A percentile compares a stretch with the other conserved stretches of the same genome.
Conservation (phyloP, 139 green algal species). For the Coccomyxa sp. region DNA sequence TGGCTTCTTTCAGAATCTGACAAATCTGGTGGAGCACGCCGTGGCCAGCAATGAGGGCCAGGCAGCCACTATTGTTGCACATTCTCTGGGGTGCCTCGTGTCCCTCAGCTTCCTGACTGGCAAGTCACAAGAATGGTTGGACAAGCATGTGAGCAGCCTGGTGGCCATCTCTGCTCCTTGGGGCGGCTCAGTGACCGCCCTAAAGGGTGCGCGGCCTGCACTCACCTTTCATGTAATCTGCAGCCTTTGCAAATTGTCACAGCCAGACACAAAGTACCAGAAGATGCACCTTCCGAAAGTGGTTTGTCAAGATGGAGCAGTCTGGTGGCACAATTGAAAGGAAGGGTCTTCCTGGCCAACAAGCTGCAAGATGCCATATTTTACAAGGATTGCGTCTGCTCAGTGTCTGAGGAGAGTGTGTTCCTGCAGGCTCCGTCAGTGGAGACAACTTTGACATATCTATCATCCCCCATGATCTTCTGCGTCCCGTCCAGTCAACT, state of each 20-base stretch:
- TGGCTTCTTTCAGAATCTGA: conserved; percentile 19
- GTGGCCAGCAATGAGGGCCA: conserved; percentile 22
- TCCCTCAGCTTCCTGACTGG: conserved; percentile 24
- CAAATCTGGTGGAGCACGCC: conserved; percentile 28
- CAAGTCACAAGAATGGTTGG: conserved; percentile 3
- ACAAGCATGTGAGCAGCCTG: conserved; percentile 19
- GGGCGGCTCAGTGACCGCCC: conserved; percentile 20
- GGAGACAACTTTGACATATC: conserved; percentile 35
- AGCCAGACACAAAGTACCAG: too few relatives aligned
- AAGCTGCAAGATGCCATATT: not conserved
- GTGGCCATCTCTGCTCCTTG: conserved; percentile 27
- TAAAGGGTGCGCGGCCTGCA: conserved; percentile 20
- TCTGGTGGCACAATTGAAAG: not conserved
- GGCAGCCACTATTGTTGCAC: conserved; percentile 21
- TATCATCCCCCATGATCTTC: conserved; percentile 22
- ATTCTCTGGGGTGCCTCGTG: conserved; percentile 36
- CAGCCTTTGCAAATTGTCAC: not conserved
- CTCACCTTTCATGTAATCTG: not conserved
- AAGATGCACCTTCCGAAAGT: not conserved
- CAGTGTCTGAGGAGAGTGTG: not conserved
- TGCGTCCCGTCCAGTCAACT: conserved; percentile 28
- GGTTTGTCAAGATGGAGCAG: not conserved
- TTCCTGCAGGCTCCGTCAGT: conserved; percentile 18
- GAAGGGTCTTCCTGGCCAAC: not conserved
- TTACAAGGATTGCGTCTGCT: too few relatives aligned